Base-by-base conservation (phyloP, 768 basidiomycete species). In the Serpula lacrymans region DNA sequence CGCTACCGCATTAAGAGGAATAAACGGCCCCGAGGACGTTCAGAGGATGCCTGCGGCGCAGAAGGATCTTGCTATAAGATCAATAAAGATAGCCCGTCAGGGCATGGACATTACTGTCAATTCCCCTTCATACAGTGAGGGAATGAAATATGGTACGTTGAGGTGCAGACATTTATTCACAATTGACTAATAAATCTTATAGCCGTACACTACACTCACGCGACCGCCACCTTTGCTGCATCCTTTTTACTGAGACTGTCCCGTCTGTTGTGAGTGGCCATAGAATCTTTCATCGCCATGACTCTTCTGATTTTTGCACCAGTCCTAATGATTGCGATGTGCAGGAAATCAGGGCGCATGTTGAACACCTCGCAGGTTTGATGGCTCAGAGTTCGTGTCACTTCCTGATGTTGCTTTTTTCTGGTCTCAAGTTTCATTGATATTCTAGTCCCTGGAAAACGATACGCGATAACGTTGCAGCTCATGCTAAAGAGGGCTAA, bases 151-250 rank as follows among this genome's bases (percentile, higher is more conserved):
- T 54, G 88, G 90, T 87, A 53, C 32, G 77, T 56, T 24, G 9
- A 18, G 11, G 9, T 20, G 45, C 26, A 8, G n/a, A 17, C n/a
- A 29, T 14, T 14, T 23, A 41, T 37, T 10, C 24, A 22, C 27
- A 32, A 51, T 39, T 42, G 28, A 32, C 9, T 21, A 5, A 17
- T 30, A 26, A 9, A 46, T 37, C 20, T 32, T 27, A 13, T 49
- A 89, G 88, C 90, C 12, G 87, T 92, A n/a, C 84, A 89, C 56
- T 86, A 88, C 53, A 87, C 87, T 11, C 93, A 97, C 57, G 88
- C 89, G 29, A 89, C 90, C 21, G 93, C 93, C 5, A 95, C 93
- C 0, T 97, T 97, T 64, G 78, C 88, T 16, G 93, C 92, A 10
- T 89, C 90, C 3, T 87, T 97, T 62, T 70, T 95, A 44, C 71